These are phyloP conservation scores for Cyberlindnera bimundalis DNA, from an alignment of 805 yeast genomes.

Conservation along the genomic window DNA sequence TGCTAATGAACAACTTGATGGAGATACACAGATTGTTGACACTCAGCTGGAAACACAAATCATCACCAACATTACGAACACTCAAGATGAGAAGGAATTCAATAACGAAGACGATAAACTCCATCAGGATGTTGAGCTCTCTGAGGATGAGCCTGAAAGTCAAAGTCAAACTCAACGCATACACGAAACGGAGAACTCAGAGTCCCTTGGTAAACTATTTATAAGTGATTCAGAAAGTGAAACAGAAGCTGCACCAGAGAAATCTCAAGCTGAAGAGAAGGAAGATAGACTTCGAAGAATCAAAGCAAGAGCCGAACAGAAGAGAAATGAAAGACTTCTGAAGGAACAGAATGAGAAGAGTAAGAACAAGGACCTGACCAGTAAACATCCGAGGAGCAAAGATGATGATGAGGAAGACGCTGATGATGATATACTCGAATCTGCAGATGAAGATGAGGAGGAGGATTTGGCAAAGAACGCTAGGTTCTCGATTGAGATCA, in stretches of 20 bases:
- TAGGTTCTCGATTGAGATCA: conserved; percentile 12
- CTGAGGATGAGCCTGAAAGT: neutral
- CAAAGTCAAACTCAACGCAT: too few relatives aligned
- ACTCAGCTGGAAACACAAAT: neutral
- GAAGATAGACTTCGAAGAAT: conserved; percentile 16
- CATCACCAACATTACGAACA: neutral
- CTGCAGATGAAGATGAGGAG: conserved; percentile 5
- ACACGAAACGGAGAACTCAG: too few relatives aligned
- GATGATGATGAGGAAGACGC: neutral
- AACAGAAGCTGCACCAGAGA: conserved; percentile 4
- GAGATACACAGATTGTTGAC: neutral
- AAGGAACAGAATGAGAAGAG: conserved; percentile 17
- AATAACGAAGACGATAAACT: too few relatives aligned
- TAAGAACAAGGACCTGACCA: conserved; percentile 4
- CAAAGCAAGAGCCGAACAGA: conserved; percentile 22
- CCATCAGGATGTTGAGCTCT: too few relatives aligned
- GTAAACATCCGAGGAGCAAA: neutral
- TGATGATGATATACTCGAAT: conserved; percentile 6
- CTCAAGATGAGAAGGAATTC: too few relatives aligned
- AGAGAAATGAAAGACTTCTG: conserved; percentile 21
- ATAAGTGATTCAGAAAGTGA: conserved; percentile 21
- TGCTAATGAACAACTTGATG: neutral
- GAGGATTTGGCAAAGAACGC: conserved; percentile 9
- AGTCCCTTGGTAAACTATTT: conserved; percentile 9
- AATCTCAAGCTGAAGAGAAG: conserved; percentile 5